Conservation (phyloP, 768 basidiomycete species). For the Rhodotorula taiwanensis region DNA sequence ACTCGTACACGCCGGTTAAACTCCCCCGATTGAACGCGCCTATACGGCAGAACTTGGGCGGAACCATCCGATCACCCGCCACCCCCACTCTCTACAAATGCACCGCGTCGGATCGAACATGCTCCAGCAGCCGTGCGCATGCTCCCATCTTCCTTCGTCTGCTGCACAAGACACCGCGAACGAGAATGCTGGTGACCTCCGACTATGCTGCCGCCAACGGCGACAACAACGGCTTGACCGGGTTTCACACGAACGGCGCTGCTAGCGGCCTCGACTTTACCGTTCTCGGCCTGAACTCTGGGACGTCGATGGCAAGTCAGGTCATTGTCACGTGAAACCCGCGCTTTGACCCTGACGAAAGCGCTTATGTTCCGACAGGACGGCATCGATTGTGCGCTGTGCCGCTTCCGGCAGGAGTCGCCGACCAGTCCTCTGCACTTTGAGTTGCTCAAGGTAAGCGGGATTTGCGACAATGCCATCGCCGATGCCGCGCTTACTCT, state of each 20-base stretch:
- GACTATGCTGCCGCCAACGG: not conserved
- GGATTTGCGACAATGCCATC: too few relatives aligned
- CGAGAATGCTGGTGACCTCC: not conserved
- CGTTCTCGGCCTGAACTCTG: conserved; percentile 36
- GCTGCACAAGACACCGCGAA: too few relatives aligned
- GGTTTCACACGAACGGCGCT: too few relatives aligned
- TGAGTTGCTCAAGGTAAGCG: conserved; percentile 25
- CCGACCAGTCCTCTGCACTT: conserved; percentile 32
- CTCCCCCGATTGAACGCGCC: too few relatives aligned
- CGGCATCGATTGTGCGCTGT: conserved; percentile 37
- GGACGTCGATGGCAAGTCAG: conserved; percentile 29
- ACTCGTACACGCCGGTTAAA: too few relatives aligned
- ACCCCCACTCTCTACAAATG: too few relatives aligned
- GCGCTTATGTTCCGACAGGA: conserved; percentile 3
- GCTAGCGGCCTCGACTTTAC: conserved; percentile 35
- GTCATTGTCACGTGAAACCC: too few relatives aligned
- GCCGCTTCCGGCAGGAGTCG: conserved; percentile 33
- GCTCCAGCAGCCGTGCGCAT: too few relatives aligned
- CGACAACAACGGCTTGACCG: not conserved
- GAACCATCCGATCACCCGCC: too few relatives aligned
- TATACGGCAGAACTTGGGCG: too few relatives aligned
- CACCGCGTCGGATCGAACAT: too few relatives aligned
- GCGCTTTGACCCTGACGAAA: not conserved
- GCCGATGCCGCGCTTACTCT: not conserved
- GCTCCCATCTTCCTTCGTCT: too few relatives aligned